These are phyloP conservation scores for Crithidia mellificae DNA, from an alignment of 208 protist species.

Conservation along the genomic window DNA sequence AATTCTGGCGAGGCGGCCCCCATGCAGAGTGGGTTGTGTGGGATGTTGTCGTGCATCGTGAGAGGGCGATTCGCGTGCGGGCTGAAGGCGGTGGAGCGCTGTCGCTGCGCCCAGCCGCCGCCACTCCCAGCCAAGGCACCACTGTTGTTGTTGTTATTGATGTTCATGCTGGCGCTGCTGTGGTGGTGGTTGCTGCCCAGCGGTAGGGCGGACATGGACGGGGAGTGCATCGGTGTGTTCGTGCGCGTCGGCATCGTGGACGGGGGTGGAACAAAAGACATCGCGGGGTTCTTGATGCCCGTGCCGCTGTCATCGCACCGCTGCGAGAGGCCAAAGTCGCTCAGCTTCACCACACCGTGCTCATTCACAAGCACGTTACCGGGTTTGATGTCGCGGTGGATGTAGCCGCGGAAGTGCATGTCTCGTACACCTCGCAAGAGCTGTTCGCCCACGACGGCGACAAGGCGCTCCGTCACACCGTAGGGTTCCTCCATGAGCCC, in stretches of 20 bases:
- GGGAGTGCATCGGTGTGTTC: slow-evolving; percentile 43
- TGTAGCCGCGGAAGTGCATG: slow-evolving; percentile 83
- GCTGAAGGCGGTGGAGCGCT: slow-evolving; percentile 8
- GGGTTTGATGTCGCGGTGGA: slow-evolving; percentile 93
- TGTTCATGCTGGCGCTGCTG: not conserved
- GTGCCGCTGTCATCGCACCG: slow-evolving; percentile 42
- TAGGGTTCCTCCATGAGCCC: slow-evolving; percentile 44
- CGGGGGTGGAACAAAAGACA: slow-evolving; percentile 22
- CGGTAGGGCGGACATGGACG: slow-evolving; percentile 8
- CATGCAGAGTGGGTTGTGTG: not conserved
- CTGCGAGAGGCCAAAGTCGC: slow-evolving; percentile 95
- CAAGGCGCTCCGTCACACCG: slow-evolving; percentile 76
- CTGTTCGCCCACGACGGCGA: slow-evolving; percentile 85
- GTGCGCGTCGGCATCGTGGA: slow-evolving; percentile 28
- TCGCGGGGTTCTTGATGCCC: slow-evolving; percentile 28
- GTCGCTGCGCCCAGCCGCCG: not conserved
- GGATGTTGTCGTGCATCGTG: not conserved
- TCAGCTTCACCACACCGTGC: slow-evolving; percentile 87
- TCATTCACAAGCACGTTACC: slow-evolving; percentile 86
- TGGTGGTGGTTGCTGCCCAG: not conserved
- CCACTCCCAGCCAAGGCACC: no score
- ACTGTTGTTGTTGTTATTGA: slow-evolving; percentile 3
- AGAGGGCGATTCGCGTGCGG: slow-evolving; percentile 5
- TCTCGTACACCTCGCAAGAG: slow-evolving; percentile 79
- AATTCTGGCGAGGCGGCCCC: slow-evolving; percentile 12